Conservation (phyloP, 495 filamentous ascomycete genomes). For the Talaromyces stipitatus region DNA sequence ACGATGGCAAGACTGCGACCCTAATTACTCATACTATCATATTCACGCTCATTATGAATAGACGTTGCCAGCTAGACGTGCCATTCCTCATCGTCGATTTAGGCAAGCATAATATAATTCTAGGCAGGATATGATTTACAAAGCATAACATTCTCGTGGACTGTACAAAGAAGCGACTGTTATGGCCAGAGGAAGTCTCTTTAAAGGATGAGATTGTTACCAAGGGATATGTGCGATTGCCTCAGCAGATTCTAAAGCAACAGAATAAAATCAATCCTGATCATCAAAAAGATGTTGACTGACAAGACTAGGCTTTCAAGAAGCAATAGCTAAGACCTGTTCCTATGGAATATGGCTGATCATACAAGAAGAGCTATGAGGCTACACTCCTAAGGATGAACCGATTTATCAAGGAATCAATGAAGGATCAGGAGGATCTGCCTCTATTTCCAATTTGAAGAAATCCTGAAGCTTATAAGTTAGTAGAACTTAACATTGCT, state of each 20-base stretch:
- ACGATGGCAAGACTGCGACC: slow-evolving; percentile 14
- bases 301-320: not conserved
- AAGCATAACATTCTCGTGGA: not conserved
- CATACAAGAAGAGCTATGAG: too few species aligned
- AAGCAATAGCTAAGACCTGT: too few species aligned
- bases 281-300: not conserved
- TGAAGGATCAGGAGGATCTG: too few species aligned
- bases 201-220: not conserved
- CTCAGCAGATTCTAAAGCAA: not conserved
- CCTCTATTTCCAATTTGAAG: too few species aligned
- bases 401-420: too few species aligned
- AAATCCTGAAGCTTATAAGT: too few species aligned
- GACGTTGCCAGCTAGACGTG: not conserved
- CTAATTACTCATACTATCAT: slow-evolving; percentile 2
- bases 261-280: not conserved
- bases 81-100: slow-evolving; percentile 3
- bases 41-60: not conserved
- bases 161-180: not conserved
- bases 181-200: not conserved
- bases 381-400: too few species aligned
- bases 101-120: slow-evolving; percentile 6
- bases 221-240: not conserved
- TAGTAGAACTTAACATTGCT: not conserved
- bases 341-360: too few species aligned
- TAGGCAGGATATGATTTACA: not conserved